These are phyloP conservation scores for Curvularia sp. DNA, from an alignment of 2,329 filamentous ascomycete species.

Conservation along the genomic window DNA sequence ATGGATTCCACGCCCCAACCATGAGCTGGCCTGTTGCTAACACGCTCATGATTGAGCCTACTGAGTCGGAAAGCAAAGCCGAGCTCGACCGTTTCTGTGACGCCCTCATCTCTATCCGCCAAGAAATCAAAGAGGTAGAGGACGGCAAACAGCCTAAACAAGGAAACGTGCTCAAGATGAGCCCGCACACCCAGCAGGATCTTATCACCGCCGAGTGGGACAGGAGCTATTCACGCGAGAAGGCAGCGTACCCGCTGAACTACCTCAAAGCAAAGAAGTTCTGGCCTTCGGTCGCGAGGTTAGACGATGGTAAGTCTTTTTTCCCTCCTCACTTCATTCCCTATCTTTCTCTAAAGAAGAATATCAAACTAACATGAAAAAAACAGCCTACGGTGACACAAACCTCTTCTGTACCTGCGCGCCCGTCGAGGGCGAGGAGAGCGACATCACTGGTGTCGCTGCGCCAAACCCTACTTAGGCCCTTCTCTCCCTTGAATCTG, in stretches of 20 bases:
- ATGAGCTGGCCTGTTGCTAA: slow-evolving; percentile 97
- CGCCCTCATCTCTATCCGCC: slow-evolving; percentile 83
- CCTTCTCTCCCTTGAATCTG: not conserved
- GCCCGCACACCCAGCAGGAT: slow-evolving; percentile 85
- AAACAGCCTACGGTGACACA: slow-evolving; percentile 80
- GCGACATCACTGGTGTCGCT: slow-evolving; percentile 44
- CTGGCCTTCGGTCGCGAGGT: slow-evolving; percentile 85
- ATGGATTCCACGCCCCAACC: slow-evolving; percentile 95
- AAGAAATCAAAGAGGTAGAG: slow-evolving; percentile 85
- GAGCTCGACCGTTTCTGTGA: slow-evolving; percentile 95
- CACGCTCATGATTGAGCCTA: slow-evolving; percentile 98
- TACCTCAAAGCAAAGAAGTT: slow-evolving; percentile 96
- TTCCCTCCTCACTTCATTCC: not conserved
- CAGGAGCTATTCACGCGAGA: slow-evolving; percentile 79
- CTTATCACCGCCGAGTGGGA: slow-evolving; percentile 80
- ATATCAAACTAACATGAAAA: slow-evolving; percentile 29
- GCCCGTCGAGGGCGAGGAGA: slow-evolving; percentile 67
- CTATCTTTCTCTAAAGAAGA: not conserved
- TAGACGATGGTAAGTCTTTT: slow-evolving; percentile 78
- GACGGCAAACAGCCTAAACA: slow-evolving; percentile 76
- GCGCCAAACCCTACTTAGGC: slow-evolving; percentile 44
- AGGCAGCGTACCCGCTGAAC: slow-evolving; percentile 84
- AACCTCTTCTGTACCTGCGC: slow-evolving; percentile 96
- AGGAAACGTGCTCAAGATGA: slow-evolving; percentile 85
- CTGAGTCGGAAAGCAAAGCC: slow-evolving; percentile 88